A percentile compares a stretch with the other conserved stretches of the same genome.
Evolutionary conservation across 768 basidiomycete species (phyloP).

Genomic region (Mycena amicta): DNA sequence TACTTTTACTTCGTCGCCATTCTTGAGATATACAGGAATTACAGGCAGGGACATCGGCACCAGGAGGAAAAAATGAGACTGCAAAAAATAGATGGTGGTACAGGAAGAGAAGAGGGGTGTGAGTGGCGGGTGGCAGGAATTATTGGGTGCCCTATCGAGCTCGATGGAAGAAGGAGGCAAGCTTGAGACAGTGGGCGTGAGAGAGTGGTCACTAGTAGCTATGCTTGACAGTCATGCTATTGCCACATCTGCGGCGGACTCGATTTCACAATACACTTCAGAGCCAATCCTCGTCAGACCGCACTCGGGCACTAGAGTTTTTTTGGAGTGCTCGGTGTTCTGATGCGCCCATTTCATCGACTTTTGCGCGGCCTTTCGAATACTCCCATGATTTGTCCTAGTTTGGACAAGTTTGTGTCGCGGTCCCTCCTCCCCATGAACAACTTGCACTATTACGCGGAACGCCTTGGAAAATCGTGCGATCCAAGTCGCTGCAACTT

Average conservation of each 20-base stretch:
- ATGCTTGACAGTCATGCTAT: no score
- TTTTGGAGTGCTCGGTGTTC: slow-evolving; percentile 1
- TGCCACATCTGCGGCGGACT: no score
- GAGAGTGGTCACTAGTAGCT: not conserved
- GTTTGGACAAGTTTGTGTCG: not conserved
- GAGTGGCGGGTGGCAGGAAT: slow-evolving; percentile 5
- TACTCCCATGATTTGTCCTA: not conserved
- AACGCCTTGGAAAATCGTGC: no score
- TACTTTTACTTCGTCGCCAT: slow-evolving; percentile 80
- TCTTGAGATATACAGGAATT: slow-evolving; percentile 65
- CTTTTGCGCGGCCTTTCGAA: not conserved
- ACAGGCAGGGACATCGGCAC: slow-evolving; percentile 2
- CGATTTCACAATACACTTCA: no score
- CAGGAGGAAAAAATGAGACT: not conserved
- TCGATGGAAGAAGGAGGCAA: slow-evolving; percentile 1
- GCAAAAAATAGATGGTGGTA: slow-evolving; percentile 18
- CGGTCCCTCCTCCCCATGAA: no score
- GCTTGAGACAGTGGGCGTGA: not conserved
- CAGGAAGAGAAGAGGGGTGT: not conserved
- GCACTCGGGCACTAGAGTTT: no score
- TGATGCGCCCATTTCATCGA: slow-evolving; percentile 2
- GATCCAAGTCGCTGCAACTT: no score
- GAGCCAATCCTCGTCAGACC: no score
- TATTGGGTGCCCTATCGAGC: slow-evolving; percentile 14
- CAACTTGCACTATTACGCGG: no score